These are phyloP conservation scores for Dunaliella primolecta DNA, from an alignment of 139 green algal species.

Conservation along the genomic window DNA sequence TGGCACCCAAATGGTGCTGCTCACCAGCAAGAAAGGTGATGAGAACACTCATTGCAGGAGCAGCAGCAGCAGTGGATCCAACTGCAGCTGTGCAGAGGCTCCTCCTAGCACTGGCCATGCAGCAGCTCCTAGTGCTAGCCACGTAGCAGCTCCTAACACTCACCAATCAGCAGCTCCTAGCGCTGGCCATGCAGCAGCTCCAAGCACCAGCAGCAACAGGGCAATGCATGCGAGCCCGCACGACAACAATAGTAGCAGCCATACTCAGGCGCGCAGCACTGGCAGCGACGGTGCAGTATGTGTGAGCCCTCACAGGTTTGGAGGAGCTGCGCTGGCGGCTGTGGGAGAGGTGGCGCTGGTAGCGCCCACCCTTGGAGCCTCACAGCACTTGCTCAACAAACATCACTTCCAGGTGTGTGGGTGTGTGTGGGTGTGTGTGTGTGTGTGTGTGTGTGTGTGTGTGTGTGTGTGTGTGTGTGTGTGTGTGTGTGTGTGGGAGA, in stretches of 20 bases:
- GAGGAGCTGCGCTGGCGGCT: background rate
- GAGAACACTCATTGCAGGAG: background rate
- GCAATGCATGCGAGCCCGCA: background rate
- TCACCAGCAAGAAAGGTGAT: constrained; percentile 11
- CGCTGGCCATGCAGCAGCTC: background rate
- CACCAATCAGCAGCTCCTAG: background rate
- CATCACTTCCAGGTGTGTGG: constrained; percentile 62
- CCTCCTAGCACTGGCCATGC: background rate
- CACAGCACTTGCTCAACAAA: constrained; percentile 81
- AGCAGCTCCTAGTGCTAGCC: background rate
- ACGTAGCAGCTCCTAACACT: background rate
- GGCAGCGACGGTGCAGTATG: background rate
- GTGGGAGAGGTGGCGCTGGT: constrained; percentile 67
- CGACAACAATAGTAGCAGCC: background rate
- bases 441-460: no score
- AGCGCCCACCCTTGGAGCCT: constrained; percentile 71
- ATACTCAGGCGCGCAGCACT: background rate
- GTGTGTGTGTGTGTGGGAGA: no score
- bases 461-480: no score
- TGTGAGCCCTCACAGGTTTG: background rate
- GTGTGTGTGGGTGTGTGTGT: background rate
- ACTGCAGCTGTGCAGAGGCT: background rate
- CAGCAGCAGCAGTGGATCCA: background rate
- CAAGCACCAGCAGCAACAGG: background rate
- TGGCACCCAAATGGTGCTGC: constrained; percentile 49